A percentile compares a stretch with the other conserved stretches of the same genome.
These are phyloP conservation scores for Rhizopogon vulgaris DNA, from an alignment of 768 basidiomycete species.

Conservation along the genomic window DNA sequence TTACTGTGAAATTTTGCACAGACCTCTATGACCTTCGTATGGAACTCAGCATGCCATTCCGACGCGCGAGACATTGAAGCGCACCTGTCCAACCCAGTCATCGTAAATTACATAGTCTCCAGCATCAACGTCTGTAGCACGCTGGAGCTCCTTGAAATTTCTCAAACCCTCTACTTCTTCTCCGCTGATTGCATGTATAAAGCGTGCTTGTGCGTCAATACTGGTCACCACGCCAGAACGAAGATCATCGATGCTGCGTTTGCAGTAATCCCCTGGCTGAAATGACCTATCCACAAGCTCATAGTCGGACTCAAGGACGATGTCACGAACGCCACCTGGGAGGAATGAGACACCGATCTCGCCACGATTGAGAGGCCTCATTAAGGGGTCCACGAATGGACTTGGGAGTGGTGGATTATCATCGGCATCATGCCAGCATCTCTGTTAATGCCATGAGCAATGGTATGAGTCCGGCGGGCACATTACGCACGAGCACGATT, in stretches of 20 bases:
- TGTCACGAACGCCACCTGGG: constrained; percentile 50
- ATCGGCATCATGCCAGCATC: constrained; percentile 87
- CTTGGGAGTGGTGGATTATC: constrained; percentile 45
- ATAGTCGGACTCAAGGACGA: constrained; percentile 64
- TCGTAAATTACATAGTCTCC: constrained; percentile 79
- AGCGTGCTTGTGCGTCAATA: constrained; percentile 53
- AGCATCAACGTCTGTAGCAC: constrained; percentile 55
- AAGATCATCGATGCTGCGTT: constrained; percentile 68
- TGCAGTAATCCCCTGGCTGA: constrained; percentile 76
- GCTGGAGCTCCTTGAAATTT: constrained; percentile 49
- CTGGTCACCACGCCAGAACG: constrained; percentile 71
- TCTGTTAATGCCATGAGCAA: constrained; percentile 36
- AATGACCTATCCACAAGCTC: constrained; percentile 71
- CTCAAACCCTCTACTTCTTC: constrained; percentile 60
- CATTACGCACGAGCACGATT: constrained; percentile 55
- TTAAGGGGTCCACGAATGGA: constrained; percentile 55
- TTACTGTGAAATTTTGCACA: constrained; percentile 9
- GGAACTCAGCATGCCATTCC: constrained; percentile 1
- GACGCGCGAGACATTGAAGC: constrained; percentile 14
- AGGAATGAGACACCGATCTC: constrained; percentile 81
- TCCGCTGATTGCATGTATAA: constrained; percentile 71
- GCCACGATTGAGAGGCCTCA: constrained; percentile 68
- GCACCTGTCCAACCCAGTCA: constrained; percentile 88
- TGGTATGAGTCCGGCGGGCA: not conserved
- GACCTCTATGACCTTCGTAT: constrained; percentile 68